phyloP scores from a whole-genome alignment of 768 basidiomycete species.

The Clitopilus hobsonii region DNA sequence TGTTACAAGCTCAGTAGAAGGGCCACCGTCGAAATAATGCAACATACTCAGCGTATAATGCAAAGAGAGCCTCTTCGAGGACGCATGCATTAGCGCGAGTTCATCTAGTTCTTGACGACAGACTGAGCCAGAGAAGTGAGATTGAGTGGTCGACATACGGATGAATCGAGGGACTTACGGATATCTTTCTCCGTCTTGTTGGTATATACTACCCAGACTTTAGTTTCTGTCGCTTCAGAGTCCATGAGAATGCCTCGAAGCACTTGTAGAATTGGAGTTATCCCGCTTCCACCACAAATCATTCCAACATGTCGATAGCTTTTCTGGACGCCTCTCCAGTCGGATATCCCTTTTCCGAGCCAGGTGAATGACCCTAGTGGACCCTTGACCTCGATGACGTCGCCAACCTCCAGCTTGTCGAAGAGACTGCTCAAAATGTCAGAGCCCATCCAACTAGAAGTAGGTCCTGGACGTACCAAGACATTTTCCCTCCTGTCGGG shows the following conservation, averaged over 20 bases:
- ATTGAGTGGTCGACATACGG: too few relatives aligned
- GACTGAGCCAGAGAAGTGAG: constrained; percentile 13
- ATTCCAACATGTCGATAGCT: constrained; percentile 40
- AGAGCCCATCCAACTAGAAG: too few relatives aligned
- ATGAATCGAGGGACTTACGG: too few relatives aligned
- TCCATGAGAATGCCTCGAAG: constrained; percentile 43
- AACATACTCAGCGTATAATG: constrained; percentile 39
- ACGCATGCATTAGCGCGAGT: constrained; percentile 15
- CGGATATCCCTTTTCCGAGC: constrained; percentile 34
- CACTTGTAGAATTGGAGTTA: constrained; percentile 58
- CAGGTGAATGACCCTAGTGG: constrained; percentile 56
- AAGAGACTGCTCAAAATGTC: constrained; percentile 13
- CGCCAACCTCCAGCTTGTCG: constrained; percentile 39
- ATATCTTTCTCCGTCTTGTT: constrained; percentile 49
- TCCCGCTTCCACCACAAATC: constrained; percentile 56
- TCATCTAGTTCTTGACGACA: constrained; percentile 43
- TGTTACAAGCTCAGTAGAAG: not conserved
- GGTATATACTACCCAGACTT: constrained; percentile 42
- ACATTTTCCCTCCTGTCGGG: constrained; percentile 49
- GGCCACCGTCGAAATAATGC: not conserved
- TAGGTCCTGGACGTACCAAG: constrained; percentile 20
- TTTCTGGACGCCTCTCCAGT: constrained; percentile 28
- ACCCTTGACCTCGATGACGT: constrained; percentile 52
- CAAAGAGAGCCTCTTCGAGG: constrained; percentile 28
- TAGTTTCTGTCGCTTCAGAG: constrained; percentile 25